These are phyloP conservation scores for Alectoria sarmentosa DNA, from an alignment of 495 filamentous ascomycete species.

Conservation along the genomic window DNA sequence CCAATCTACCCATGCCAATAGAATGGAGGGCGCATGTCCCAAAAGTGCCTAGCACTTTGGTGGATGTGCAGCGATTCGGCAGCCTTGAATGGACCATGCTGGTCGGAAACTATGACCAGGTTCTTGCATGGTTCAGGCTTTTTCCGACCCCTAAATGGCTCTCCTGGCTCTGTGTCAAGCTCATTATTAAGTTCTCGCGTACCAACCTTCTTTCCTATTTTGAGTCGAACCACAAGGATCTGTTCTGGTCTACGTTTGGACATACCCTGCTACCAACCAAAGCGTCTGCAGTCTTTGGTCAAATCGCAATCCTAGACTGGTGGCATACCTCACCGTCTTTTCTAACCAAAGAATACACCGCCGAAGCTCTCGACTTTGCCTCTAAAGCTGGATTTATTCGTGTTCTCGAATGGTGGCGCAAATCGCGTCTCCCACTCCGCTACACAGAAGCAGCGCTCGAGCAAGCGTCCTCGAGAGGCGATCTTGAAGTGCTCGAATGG, in stretches of 20 bases:
- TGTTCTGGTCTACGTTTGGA: conserved; percentile 77
- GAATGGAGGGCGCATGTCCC: conserved; percentile 56
- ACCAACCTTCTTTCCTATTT: conserved; percentile 72
- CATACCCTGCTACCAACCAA: conserved; percentile 77
- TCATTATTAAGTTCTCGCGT: conserved; percentile 85
- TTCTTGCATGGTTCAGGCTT: conserved; percentile 56
- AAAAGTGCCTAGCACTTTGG: conserved; percentile 6
- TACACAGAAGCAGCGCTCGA: conserved; percentile 84
- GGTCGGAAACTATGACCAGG: conserved; percentile 57
- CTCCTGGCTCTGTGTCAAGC: conserved; percentile 72
- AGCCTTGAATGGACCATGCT: conserved; percentile 77
- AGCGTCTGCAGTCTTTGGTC: conserved; percentile 79
- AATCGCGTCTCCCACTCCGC: conserved; percentile 68
- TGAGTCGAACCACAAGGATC: conserved; percentile 65
- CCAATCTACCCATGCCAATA: conserved; percentile 61
- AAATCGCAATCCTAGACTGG: conserved; percentile 78
- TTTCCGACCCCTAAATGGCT: conserved; percentile 63
- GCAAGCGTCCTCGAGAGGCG: conserved; percentile 73
- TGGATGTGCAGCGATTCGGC: conserved; percentile 35
- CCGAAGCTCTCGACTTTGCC: conserved; percentile 80
- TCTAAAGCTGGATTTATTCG: conserved; percentile 74
- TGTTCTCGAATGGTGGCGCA: conserved; percentile 87
- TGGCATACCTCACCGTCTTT: conserved; percentile 74
- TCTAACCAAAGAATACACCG: conserved; percentile 66
- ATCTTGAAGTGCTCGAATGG: conserved; percentile 81